Evolutionary conservation across 345 rosid genomes (phyloP).

Genomic region (Clausena lansium): DNA sequence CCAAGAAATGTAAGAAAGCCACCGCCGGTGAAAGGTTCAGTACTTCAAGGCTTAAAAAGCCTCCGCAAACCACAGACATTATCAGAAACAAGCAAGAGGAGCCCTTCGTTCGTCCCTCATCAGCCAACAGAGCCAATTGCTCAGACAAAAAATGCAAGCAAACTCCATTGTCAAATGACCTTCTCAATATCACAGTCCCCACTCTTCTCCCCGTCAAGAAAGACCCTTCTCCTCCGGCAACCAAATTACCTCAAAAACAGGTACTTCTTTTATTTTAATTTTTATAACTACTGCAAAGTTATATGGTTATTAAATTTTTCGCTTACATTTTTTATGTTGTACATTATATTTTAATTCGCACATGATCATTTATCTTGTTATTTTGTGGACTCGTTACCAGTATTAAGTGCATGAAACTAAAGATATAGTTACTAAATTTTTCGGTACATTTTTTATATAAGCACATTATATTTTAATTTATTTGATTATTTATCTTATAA

Average conservation of each 20-base stretch:
- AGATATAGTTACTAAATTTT: no score
- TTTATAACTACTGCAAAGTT: no score
- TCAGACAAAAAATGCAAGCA: constrained; percentile 65
- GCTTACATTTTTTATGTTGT: background rate
- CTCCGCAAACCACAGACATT: constrained; percentile 38
- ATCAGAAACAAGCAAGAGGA: constrained; percentile 63
- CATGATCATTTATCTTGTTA: no score
- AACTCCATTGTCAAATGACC: constrained; percentile 47
- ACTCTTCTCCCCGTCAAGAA: constrained; percentile 68
- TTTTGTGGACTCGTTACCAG: no score
- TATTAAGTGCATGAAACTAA: no score
- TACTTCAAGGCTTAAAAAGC: constrained; percentile 37
- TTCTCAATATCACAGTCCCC: constrained; percentile 45
- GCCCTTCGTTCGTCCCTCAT: constrained; percentile 48
- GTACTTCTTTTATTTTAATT: constrained; percentile 25
- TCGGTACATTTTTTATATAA: no score
- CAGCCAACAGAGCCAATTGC: constrained; percentile 29
- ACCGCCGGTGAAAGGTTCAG: constrained; percentile 31
- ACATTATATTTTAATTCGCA: no score
- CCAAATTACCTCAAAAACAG: constrained; percentile 55
- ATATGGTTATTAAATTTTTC: background rate
- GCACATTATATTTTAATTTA: no score
- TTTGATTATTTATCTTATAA: constrained; percentile 11
- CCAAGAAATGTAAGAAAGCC: constrained; percentile 38
- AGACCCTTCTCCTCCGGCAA: constrained; percentile 60